phyloP scores from a whole-genome alignment of 805 yeast genomes.

The Candida wancherniae region DNA sequence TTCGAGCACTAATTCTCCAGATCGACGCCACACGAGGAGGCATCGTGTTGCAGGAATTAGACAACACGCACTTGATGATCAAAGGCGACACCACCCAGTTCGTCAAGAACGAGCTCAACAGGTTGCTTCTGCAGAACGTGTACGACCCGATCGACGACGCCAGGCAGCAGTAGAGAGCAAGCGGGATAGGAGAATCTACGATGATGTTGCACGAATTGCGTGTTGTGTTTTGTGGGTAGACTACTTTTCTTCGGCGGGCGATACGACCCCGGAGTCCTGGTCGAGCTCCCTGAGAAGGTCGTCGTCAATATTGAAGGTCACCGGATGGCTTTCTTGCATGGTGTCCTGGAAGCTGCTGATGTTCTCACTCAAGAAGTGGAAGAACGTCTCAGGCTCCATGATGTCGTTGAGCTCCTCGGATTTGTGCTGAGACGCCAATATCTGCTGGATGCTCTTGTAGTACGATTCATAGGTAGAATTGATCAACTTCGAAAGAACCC shows the following conservation, averaged over 20 bases:
- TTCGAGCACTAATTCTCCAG: slow-evolving; percentile 76
- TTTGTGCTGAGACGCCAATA: slow-evolving; percentile 20
- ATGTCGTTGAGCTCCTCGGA: slow-evolving; percentile 40
- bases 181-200: too few species aligned
- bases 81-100: slow-evolving; percentile 71
- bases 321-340: slow-evolving; percentile 13
- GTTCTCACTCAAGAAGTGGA: slow-evolving; percentile 42
- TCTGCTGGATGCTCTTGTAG: slow-evolving; percentile 30
- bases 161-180: slow-evolving; percentile 6
- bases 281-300: too few species aligned
- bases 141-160: slow-evolving; percentile 82
- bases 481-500: slow-evolving; percentile 43
- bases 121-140: slow-evolving; percentile 73
- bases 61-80: slow-evolving; percentile 83
- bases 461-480: slow-evolving; percentile 54
- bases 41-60: slow-evolving; percentile 69
- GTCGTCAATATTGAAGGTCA: too few species aligned
- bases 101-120: slow-evolving; percentile 73
- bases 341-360: slow-evolving; percentile 20
- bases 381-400: slow-evolving; percentile 61
- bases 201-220: too few species aligned
- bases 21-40: slow-evolving; percentile 76
- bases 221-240: too few species aligned
- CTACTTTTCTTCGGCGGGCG: too few species aligned
- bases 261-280: too few species aligned